phyloP scores from a whole-genome alignment of 2,329 filamentous ascomycete genomes.

The Clonostachys solani region DNA sequence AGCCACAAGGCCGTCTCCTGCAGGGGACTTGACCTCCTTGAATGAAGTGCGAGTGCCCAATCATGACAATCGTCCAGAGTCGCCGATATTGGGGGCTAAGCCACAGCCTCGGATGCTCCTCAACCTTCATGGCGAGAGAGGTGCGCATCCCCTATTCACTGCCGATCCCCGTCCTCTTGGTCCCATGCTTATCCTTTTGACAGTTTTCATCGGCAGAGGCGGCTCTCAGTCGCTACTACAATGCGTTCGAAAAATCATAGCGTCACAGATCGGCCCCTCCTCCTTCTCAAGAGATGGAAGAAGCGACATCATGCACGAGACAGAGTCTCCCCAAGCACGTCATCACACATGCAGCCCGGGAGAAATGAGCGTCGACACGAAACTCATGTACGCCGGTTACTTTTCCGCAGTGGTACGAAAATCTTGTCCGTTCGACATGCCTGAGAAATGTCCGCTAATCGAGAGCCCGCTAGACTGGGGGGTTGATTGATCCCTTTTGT shows the following conservation, averaged over 20 bases:
- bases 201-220: conserved; percentile 43
- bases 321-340: conserved; percentile 17
- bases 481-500: conserved; percentile 24
- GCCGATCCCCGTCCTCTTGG: not conserved
- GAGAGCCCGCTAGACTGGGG: conserved; percentile 18
- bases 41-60: not conserved
- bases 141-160: conserved; percentile 18
- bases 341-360: not conserved
- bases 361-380: conserved; percentile 9
- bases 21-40: not conserved
- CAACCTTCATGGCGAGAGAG: conserved; percentile 46
- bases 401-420: conserved; percentile 11
- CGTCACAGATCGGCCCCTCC: conserved; percentile 47
- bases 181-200: conserved; percentile 1
- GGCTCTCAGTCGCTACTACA: conserved; percentile 53
- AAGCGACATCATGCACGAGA: conserved; percentile 49
- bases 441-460: not conserved
- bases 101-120: conserved; percentile 38
- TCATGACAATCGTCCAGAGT: not conserved
- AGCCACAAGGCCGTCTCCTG: no score
- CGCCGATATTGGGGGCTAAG: conserved; percentile 6
- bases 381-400: conserved; percentile 6
- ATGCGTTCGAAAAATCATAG: conserved; percentile 39
- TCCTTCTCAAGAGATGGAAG: conserved; percentile 46
- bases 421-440: no score